Base-by-base conservation (phyloP, 192 early-diverging fungal genomes). In the Backusella liffmaniae region DNA sequence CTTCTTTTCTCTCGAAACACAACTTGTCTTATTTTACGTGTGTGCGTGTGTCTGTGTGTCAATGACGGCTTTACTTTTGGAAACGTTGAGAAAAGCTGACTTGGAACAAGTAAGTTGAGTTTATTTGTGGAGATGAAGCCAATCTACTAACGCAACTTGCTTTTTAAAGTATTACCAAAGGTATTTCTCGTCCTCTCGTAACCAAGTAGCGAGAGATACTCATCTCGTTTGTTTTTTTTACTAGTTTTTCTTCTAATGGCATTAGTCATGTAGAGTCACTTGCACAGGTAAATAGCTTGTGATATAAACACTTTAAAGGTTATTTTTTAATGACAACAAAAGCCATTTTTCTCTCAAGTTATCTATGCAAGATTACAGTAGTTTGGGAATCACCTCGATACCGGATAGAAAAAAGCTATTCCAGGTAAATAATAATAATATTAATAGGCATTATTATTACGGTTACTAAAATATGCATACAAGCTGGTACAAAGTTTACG, bases 331-430 rank as follows among this genome's bases (percentile, higher is more conserved):
- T 62, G 30, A 30, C 36, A 44, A 29, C n/a, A 30, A 34, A 23
- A 66, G n/a, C 59, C 36, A 18, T 34, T 16, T 37, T 67, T 39
- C 10, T 30, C n/a, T 44, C 34, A 34, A 92, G 85, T 83, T 96
- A 70, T 92, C 90, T 21, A 94, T 96, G 92, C 92, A 94, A 69
- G 92, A 90, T 74, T 90, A 89, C 74, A 83, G 80, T 39, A 80
- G 79, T 44, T 66, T 90, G 34, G 89, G 89, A 26, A 87, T 90
- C 37, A 88, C 81, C 9, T 83, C 85, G 13, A 88, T 88, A 79
- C 84, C 88, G 21, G 89, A 90, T 73, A 79, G 92, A 70, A 84
- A 84, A 74, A 84, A 80, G 18, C 75, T 89, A 39, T 90, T 90
- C 67, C 85, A 86, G 68, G 73, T 86, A 69, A 81, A 26, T 34